A percentile compares a stretch with the other conserved stretches of the same genome.
These are phyloP conservation scores for Cercospora berteroae DNA, from an alignment of 2,329 filamentous ascomycete genomes.

Conservation along the genomic window DNA sequence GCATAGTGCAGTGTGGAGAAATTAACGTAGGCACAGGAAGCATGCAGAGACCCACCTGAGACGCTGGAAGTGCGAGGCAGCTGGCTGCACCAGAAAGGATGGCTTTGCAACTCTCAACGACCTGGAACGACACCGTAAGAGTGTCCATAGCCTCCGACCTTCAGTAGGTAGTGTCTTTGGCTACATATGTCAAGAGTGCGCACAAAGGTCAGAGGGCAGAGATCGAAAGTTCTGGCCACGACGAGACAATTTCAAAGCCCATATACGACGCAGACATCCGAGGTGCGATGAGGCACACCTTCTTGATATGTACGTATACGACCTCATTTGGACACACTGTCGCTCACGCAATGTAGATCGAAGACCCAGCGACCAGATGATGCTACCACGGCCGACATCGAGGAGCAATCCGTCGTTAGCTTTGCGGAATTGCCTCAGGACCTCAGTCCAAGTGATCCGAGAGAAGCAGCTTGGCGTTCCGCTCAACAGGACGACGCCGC, in stretches of 20 bases:
- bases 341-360: constrained; percentile 18
- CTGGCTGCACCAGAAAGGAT: constrained; percentile 54
- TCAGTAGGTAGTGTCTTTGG: constrained; percentile 44
- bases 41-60: constrained; percentile 69
- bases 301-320: constrained; percentile 22
- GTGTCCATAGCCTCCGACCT: constrained; percentile 57
- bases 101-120: constrained; percentile 82
- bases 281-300: constrained; percentile 19
- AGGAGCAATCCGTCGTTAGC: neutral
- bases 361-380: constrained; percentile 23
- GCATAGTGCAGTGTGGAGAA: neutral
- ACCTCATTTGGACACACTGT: neutral
- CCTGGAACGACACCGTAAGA: constrained; percentile 72
- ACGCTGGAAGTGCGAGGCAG: constrained; percentile 60
- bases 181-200: constrained; percentile 58
- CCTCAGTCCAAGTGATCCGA: neutral
- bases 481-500: neutral
- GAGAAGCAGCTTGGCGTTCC: neutral
- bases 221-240: constrained; percentile 71
- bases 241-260: constrained; percentile 81
- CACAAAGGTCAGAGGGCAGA: constrained; percentile 49
- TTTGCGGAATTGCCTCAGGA: neutral
- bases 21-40: constrained; percentile 57
- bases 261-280: constrained; percentile 67
- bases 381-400: constrained; percentile 5